Conservation (phyloP, 495 filamentous ascomycete species). For the Barbatosphaeria neglecta region DNA sequence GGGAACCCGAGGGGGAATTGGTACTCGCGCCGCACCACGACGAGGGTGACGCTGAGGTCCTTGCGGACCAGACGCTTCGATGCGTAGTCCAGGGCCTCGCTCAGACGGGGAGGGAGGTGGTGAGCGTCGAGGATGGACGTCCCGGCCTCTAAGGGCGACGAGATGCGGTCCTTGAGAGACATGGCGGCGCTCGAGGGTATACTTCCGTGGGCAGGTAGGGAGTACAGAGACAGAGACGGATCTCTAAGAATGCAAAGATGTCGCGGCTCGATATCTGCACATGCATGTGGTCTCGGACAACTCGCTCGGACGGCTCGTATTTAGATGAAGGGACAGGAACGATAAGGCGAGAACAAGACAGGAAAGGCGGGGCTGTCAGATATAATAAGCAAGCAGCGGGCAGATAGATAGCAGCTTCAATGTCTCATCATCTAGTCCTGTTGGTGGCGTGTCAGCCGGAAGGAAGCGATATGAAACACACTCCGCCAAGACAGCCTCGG, state of each 20-base stretch:
- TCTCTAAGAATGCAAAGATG: neutral
- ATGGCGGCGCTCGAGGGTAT: conserved; percentile 5
- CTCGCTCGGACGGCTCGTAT: too few relatives aligned
- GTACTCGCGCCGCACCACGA: conserved; percentile 38
- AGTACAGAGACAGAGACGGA: neutral
- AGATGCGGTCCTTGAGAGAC: conserved; percentile 37
- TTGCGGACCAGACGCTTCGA: conserved; percentile 38
- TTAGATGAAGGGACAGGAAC: too few relatives aligned
- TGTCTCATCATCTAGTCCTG: too few relatives aligned
- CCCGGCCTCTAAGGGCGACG: conserved; percentile 43
- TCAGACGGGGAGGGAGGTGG: conserved; percentile 32
- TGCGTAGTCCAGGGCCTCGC: conserved; percentile 36
- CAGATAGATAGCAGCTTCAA: too few relatives aligned
- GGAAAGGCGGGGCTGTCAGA: too few relatives aligned
- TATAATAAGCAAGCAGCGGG: too few relatives aligned
- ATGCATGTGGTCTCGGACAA: too few relatives aligned
- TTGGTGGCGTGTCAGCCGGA: too few relatives aligned
- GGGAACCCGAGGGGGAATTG: conserved; percentile 23
- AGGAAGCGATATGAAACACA: too few relatives aligned
- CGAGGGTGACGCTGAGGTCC: conserved; percentile 30
- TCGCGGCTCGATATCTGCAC: too few relatives aligned
- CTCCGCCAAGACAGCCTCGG: too few relatives aligned
- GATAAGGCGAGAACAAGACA: too few relatives aligned
- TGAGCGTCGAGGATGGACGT: conserved; percentile 34
- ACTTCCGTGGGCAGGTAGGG: neutral